A percentile compares a stretch with the other conserved stretches of the same genome.
phyloP scores from a whole-genome alignment of 768 basidiomycete species.

The Auricularia heimuer region DNA sequence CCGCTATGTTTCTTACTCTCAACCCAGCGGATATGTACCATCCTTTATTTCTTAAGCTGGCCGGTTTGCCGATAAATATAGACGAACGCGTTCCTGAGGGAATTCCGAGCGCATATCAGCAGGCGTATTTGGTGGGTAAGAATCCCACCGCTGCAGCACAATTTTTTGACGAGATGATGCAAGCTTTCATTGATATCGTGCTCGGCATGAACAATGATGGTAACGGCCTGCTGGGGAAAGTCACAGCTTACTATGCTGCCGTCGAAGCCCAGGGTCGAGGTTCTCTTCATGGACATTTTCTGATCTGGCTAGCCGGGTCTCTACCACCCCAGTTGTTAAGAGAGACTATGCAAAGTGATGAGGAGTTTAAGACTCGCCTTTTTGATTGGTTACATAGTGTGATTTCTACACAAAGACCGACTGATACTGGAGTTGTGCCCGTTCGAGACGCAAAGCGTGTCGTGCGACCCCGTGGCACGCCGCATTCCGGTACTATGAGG shows the following conservation, averaged over 20 bases:
- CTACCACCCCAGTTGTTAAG: slow-evolving; percentile 3
- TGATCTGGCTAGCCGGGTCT: slow-evolving; percentile 5
- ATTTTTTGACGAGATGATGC: background rate
- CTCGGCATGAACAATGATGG: background rate
- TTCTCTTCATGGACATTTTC: slow-evolving; percentile 1
- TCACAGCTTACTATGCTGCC: background rate
- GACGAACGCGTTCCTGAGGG: background rate
- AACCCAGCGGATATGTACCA: background rate
- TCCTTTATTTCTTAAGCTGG: background rate
- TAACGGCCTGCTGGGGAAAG: background rate
- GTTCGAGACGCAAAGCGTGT: background rate
- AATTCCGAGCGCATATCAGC: background rate
- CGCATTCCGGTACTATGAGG: background rate
- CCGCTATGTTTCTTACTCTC: background rate
- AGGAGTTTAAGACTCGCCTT: background rate
- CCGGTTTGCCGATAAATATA: background rate
- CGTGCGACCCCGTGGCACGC: background rate
- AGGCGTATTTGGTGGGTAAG: background rate
- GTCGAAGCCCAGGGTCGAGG: slow-evolving; percentile 6
- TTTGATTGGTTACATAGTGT: background rate
- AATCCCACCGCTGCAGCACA: background rate
- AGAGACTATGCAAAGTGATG: background rate
- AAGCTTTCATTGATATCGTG: background rate
- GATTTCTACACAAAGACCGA: background rate
- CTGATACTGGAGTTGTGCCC: background rate